These are phyloP conservation scores for Dipteronia dyeriana DNA, from an alignment of 345 rosid genomes.

Conservation along the genomic window DNA sequence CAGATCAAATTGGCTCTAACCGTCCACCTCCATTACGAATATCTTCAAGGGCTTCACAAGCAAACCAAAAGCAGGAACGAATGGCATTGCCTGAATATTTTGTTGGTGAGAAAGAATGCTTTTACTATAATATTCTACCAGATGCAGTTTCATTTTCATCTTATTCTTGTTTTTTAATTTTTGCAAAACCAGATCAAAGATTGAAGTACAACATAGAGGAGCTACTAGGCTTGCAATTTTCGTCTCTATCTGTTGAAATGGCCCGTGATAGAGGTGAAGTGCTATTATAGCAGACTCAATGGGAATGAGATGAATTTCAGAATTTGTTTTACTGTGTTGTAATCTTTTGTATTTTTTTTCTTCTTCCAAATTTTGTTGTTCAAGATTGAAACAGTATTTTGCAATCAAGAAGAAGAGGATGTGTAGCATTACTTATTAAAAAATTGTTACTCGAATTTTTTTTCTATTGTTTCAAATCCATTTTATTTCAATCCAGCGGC, in stretches of 20 bases:
- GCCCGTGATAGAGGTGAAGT: neutral
- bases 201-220: slow-evolving; percentile 67
- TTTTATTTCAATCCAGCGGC: too few species aligned
- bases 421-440: neutral
- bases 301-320: neutral
- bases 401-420: neutral
- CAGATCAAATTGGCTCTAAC: slow-evolving; percentile 27
- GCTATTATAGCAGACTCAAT: neutral
- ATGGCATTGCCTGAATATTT: slow-evolving; percentile 35
- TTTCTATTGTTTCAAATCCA: too few species aligned
- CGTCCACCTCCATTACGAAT: slow-evolving; percentile 29
- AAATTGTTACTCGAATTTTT: neutral
- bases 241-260: slow-evolving; percentile 38
- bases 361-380: neutral
- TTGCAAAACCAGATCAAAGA: slow-evolving; percentile 67
- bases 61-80: slow-evolving; percentile 25
- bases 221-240: slow-evolving; percentile 52
- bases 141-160: neutral
- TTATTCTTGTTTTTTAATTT: neutral
- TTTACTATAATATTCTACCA: neutral
- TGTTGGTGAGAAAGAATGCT: slow-evolving; percentile 34
- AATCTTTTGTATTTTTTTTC: neutral
- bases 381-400: neutral
- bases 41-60: slow-evolving; percentile 22
- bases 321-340: neutral